Conservation (phyloP, 78 protist species). For the Bodo saltans region DNA sequence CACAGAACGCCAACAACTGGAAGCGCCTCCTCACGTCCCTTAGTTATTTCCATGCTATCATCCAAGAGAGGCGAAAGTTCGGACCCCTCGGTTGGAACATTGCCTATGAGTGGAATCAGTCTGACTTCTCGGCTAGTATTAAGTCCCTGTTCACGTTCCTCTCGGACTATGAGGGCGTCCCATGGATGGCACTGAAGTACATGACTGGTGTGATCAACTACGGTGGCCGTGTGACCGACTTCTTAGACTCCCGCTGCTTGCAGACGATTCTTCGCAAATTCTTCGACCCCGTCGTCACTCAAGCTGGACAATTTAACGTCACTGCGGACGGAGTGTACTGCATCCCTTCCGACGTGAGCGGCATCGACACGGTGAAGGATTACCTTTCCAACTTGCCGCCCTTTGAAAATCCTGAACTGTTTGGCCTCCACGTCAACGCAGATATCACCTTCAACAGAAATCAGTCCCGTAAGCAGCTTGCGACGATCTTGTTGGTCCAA, state of each 20-base stretch:
- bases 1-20: slow-evolving; percentile 32
- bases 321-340: slow-evolving; percentile 23
- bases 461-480: slow-evolving; percentile 46
- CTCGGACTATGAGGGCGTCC: slow-evolving; percentile 48
- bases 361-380: not conserved
- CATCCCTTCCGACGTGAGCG: not conserved
- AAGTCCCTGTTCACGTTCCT: slow-evolving; percentile 45
- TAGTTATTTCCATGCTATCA: slow-evolving; percentile 71
- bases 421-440: slow-evolving; percentile 82
- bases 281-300: slow-evolving; percentile 16
- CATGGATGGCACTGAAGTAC: slow-evolving; percentile 55
- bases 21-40: slow-evolving; percentile 55
- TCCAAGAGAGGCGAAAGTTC: slow-evolving; percentile 82
- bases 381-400: slow-evolving; percentile 46
- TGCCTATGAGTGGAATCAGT: slow-evolving; percentile 72
- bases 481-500: slow-evolving; percentile 38
- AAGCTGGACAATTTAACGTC: not conserved
- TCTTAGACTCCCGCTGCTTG: slow-evolving; percentile 47
- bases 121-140: slow-evolving; percentile 54
- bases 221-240: slow-evolving; percentile 82
- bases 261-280: slow-evolving; percentile 7
- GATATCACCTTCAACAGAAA: slow-evolving; percentile 60
- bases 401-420: slow-evolving; percentile 63
- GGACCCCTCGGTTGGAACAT: slow-evolving; percentile 84
- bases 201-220: slow-evolving; percentile 64